phyloP scores from a whole-genome alignment of 2,329 filamentous ascomycete genomes.

The Epichloe elymi region DNA sequence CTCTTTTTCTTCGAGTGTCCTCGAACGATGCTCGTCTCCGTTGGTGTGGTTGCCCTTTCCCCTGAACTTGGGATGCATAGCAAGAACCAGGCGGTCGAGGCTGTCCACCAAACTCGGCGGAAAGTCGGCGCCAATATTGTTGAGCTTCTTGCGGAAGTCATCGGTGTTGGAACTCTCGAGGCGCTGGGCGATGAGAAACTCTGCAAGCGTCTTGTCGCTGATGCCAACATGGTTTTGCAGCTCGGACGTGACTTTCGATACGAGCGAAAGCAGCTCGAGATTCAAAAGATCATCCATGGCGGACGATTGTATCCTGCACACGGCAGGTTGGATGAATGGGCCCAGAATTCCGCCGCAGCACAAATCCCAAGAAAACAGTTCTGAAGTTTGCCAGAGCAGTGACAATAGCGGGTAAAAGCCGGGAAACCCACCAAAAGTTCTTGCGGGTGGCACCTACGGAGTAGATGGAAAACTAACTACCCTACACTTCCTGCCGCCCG shows the following conservation, averaged over 20 bases:
- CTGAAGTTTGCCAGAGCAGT: neutral
- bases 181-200: conserved; percentile 90
- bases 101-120: conserved; percentile 80
- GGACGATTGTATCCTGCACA: conserved; percentile 10
- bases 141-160: conserved; percentile 65
- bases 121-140: conserved; percentile 67
- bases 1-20: conserved; percentile 56
- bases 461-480: neutral
- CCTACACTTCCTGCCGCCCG: no score
- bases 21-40: conserved; percentile 26
- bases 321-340: neutral
- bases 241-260: conserved; percentile 88
- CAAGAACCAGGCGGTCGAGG: conserved; percentile 74
- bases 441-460: neutral
- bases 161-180: conserved; percentile 55
- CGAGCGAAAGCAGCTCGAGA: conserved; percentile 84
- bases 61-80: conserved; percentile 86
- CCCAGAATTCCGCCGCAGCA: neutral
- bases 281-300: conserved; percentile 82
- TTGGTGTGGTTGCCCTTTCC: conserved; percentile 29
- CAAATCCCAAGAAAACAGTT: neutral
- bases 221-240: conserved; percentile 88
- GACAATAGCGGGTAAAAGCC: neutral
- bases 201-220: conserved; percentile 85
- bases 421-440: neutral